These are phyloP conservation scores for Nosema muscidifuracis DNA, from an alignment of 371 early-diverging fungal genomes.

Conservation along the genomic window DNA sequence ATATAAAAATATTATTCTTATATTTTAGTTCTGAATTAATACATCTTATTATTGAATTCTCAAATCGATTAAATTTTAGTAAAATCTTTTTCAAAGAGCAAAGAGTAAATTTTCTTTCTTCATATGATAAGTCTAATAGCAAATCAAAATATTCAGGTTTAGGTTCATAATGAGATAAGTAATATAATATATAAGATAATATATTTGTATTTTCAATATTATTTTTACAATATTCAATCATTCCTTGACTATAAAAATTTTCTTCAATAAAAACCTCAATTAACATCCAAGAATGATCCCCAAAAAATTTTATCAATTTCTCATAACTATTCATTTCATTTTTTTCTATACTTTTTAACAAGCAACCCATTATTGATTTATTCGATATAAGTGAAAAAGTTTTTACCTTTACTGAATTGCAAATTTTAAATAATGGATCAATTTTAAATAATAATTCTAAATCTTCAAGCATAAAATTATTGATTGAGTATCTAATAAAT, in stretches of 20 bases:
- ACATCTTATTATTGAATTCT: slow-evolving; percentile 1
- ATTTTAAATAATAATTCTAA: slow-evolving; percentile 20
- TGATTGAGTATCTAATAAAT: slow-evolving; percentile 12
- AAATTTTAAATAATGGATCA: slow-evolving; percentile 24
- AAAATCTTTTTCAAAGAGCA: slow-evolving; percentile 21
- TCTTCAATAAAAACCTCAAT: slow-evolving; percentile 27
- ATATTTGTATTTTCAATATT: slow-evolving; percentile 25
- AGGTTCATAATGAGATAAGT: slow-evolving; percentile 28
- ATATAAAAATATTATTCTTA: slow-evolving; percentile 19
- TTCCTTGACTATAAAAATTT: background rate
- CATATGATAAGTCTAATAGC: slow-evolving; percentile 17
- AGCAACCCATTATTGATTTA: background rate
- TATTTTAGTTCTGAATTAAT: slow-evolving; percentile 15
- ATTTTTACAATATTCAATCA: slow-evolving; percentile 19
- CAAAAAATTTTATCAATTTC: background rate
- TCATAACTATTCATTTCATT: background rate
- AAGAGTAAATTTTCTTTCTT: slow-evolving; percentile 34
- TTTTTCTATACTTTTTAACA: slow-evolving; percentile 20
- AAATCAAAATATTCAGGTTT: slow-evolving; percentile 11
- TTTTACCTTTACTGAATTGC: background rate
- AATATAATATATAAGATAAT: slow-evolving; percentile 13
- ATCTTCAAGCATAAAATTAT: slow-evolving; percentile 9
- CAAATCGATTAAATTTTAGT: background rate
- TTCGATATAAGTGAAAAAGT: background rate
- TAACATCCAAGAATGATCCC: slow-evolving; percentile 24